Evolutionary conservation across 2,329 filamentous ascomycete genomes (phyloP), one percentile per base, ranked within the genome.

Genomic region (Cladosporium colombiae): DNA sequence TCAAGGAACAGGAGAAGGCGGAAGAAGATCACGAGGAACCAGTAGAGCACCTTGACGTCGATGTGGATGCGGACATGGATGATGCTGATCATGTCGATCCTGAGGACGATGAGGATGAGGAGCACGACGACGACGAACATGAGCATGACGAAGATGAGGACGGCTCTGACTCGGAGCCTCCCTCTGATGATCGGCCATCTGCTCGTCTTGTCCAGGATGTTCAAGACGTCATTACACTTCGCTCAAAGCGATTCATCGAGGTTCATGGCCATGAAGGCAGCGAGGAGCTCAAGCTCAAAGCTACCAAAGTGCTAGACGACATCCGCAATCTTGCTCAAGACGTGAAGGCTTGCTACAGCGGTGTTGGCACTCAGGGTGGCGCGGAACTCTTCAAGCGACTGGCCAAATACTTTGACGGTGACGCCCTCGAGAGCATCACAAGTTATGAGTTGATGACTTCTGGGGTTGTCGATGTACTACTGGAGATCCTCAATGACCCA

Each of bases 381-480:
- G 81, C 84, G 35, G 80, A 84, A 2, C 81, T 97, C 0, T 98
- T 98, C 78, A 82, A 84, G 35, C 87, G 85, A 60, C 81, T 99
- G 66, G 92, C 93, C 0, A 85, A 86, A 3, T 93, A 95, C 74
- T 99, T 99, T 72, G 90, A 96, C 73, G 89, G 90, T 0, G 91
- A 97, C 78, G 90, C 95, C 1, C 79, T 97, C 63, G 91, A 97
- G 74, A 96, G 92, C 75, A 93, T 97, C 62, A 99, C 95, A 0
- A 99, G 95, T 78, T 93, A 94, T 57, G 95, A 99, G 76, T 82
- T 99, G 35, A 86, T 98, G 62, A 92, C 91, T 33, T 98, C 95
- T 1, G 92, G 93, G 21, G 87, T 99, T 64, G 93, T 99, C 13
- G 88, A 91, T 53, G 88, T 92, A 11, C 82, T 99, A 2, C 85